These are phyloP conservation scores for Umbelopsis vinacea DNA, from an alignment of 192 early-diverging fungal species.

Conservation along the genomic window DNA sequence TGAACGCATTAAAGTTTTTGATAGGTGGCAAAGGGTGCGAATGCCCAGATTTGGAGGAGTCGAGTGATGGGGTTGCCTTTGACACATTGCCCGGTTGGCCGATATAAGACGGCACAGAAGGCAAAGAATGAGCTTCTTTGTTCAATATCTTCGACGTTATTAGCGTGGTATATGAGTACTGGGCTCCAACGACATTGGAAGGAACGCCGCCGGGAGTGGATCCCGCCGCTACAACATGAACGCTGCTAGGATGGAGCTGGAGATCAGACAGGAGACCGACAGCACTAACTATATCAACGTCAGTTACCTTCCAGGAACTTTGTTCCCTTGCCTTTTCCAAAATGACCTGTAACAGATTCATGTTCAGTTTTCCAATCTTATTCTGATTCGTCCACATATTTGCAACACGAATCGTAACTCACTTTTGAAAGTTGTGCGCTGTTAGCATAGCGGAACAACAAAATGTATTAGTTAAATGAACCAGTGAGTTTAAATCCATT, in stretches of 20 bases:
- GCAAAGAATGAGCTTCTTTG: not conserved
- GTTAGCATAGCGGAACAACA: not conserved
- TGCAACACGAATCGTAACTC: not conserved
- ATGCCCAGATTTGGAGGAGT: constrained; percentile 22
- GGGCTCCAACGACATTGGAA: constrained; percentile 47
- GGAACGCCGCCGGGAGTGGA: constrained; percentile 46
- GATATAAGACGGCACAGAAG: constrained; percentile 2
- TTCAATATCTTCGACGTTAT: constrained; percentile 26
- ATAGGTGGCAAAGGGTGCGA: constrained; percentile 26
- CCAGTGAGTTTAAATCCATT: not conserved
- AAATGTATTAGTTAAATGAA: not conserved
- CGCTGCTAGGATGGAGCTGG: constrained; percentile 1
- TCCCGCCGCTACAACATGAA: constrained; percentile 50
- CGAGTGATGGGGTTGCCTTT: not conserved
- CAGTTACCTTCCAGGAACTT: constrained; percentile 48
- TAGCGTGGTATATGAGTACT: constrained; percentile 52
- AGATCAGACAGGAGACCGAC: not conserved
- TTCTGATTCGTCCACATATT: not conserved
- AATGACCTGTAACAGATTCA: constrained; percentile 29
- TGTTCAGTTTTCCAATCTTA: not conserved
- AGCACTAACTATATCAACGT: not conserved
- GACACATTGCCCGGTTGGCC: constrained; percentile 7
- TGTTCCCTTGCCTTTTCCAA: constrained; percentile 37
- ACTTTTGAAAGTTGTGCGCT: constrained; percentile 20
- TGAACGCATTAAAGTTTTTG: constrained; percentile 43